These are phyloP conservation scores for Cytidiella melzeri DNA, from an alignment of 768 basidiomycete genomes.

Conservation along the genomic window DNA sequence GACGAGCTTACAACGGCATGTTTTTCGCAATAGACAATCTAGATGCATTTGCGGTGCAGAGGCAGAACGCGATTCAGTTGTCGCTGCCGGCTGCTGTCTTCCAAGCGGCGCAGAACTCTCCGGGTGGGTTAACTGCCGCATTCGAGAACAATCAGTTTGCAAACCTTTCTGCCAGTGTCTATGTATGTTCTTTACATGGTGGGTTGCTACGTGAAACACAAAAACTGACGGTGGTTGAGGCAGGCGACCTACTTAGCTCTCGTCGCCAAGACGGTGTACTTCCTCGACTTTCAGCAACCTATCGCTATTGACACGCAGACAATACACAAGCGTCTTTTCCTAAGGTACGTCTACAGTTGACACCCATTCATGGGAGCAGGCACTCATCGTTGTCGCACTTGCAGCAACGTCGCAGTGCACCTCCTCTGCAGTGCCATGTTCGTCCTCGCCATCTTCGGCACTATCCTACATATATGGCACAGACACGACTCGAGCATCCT, in stretches of 20 bases:
- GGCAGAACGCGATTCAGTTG: slow-evolving; percentile 39
- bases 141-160: slow-evolving; percentile 35
- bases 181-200: slow-evolving; percentile 33
- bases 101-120: slow-evolving; percentile 36
- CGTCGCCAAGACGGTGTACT: slow-evolving; percentile 47
- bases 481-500: slow-evolving; percentile 37
- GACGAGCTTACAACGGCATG: slow-evolving; percentile 42
- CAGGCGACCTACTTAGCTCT: slow-evolving; percentile 44
- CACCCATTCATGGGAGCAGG: slow-evolving; percentile 18
- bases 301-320: slow-evolving; percentile 38
- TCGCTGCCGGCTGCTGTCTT: slow-evolving; percentile 48
- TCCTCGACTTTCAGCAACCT: slow-evolving; percentile 30
- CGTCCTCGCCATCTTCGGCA: slow-evolving; percentile 36
- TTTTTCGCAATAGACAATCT: slow-evolving; percentile 37
- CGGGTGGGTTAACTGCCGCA: slow-evolving; percentile 32
- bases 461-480: slow-evolving; percentile 44
- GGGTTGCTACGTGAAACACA: background rate
- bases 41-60: slow-evolving; percentile 28
- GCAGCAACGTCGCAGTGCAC: slow-evolving; percentile 8
- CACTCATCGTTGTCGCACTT: slow-evolving; percentile 31
- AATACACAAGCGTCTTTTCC: slow-evolving; percentile 39
- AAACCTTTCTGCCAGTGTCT: slow-evolving; percentile 35
- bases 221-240: background rate
- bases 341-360: slow-evolving; percentile 39
- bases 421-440: slow-evolving; percentile 29